Evolutionary conservation across 768 basidiomycete species (phyloP), one percentile per base, ranked within the genome.

Genomic region (Hericium rajendrae): DNA sequence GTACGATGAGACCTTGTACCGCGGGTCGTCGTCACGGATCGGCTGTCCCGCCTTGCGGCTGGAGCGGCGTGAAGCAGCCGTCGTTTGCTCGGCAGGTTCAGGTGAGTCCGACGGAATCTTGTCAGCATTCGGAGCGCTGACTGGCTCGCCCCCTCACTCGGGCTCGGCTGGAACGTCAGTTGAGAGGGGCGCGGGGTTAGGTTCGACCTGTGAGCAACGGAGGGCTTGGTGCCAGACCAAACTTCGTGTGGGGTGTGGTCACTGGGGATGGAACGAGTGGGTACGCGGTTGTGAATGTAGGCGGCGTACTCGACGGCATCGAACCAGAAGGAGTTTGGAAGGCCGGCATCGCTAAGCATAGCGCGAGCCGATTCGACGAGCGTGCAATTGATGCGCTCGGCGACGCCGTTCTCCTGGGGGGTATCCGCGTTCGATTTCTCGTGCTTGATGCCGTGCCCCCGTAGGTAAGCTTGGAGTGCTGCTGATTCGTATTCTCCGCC

Each of bases 271-370:
- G 39, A 40, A 3, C 41, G 41, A 5, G 41, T 43, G 15, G 41
- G 18, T 18, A 18, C 18, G 4, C 41, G 41, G 41, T 43, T 43
- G 15, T 43, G n/a, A 16, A 49, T 18, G 6, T 13, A 49, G 4
- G 26, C 43, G 1, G 62, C 60, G 54, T 70, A 63, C 3, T 55
- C 50, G 0, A 67, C 37, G 0, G 69, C 70, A 46, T 72, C 69
- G 5, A 59, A 61, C 71, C 71, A 70, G 5, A 70, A 60, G n/a
- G 32, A 60, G 16, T 65, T 55, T 10, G 67, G 67, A 2, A 69
- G 53, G 6, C 49, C 54, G 9, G 54, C 48, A 5, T 53, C 64
- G 32, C 61, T 20, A 11, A 70, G 61, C 65, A 73, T 69, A 0
- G 69, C 67, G 10, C 65, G 62, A 1, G 61, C 63, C 2, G 56